Conservation (phyloP, 805 yeast genomes). For the Debaryomyces castellii region DNA sequence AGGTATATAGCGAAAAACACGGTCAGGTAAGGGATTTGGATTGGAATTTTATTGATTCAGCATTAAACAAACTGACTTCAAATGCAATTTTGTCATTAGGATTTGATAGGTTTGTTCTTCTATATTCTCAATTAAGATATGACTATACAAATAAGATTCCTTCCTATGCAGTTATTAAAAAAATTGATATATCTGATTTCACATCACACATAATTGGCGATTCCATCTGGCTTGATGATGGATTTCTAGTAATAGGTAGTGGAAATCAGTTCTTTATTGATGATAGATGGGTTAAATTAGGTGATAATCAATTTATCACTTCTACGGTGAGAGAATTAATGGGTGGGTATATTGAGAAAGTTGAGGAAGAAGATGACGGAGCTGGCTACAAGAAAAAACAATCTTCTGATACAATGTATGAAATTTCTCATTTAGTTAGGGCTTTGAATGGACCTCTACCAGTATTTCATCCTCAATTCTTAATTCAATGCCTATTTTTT, state of each 20-base stretch:
- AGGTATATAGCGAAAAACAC: slow-evolving; percentile 29
- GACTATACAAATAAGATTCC: slow-evolving; percentile 85
- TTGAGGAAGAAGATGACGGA: slow-evolving; percentile 22
- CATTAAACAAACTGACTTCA: slow-evolving; percentile 11
- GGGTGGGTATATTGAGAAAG: slow-evolving; percentile 24
- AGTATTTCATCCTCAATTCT: slow-evolving; percentile 83
- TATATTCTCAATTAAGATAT: slow-evolving; percentile 81
- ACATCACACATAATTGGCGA: slow-evolving; percentile 87
- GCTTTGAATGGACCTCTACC: slow-evolving; percentile 89
- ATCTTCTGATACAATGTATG: slow-evolving; percentile 23
- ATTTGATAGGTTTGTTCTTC: slow-evolving; percentile 56
- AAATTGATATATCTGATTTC: slow-evolving; percentile 64
- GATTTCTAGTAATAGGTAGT: slow-evolving; percentile 76
- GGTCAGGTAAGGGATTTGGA: slow-evolving; percentile 68
- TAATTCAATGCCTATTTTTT: slow-evolving; percentile 71
- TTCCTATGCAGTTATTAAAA: slow-evolving; percentile 72
- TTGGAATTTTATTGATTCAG: slow-evolving; percentile 67
- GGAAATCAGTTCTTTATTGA: slow-evolving; percentile 88
- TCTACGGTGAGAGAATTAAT: slow-evolving; percentile 45
- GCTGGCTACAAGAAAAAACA: slow-evolving; percentile 17
- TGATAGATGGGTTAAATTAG: slow-evolving; percentile 54
- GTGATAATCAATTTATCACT: slow-evolving; percentile 43
- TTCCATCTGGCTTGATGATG: slow-evolving; percentile 80
- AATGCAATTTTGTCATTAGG: slow-evolving; percentile 79
- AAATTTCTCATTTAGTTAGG: slow-evolving; percentile 67